A percentile compares a stretch with the other conserved stretches of the same genome.
Conservation (phyloP, 2,329 filamentous ascomycete genomes). For the Colletotrichum truncatum region DNA sequence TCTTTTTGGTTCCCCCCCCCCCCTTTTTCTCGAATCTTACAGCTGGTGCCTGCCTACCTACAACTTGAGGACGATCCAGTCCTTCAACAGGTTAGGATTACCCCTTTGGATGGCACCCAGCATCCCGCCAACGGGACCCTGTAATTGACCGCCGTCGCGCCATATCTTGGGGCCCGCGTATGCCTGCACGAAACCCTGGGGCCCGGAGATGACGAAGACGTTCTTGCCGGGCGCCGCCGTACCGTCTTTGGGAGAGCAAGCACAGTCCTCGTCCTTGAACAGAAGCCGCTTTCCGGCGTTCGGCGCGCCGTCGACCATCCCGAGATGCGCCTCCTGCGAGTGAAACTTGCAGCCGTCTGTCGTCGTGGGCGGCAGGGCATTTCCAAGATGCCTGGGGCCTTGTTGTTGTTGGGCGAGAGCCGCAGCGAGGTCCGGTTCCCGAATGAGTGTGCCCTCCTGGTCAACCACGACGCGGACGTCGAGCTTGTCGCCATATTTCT, state of each 20-base stretch:
- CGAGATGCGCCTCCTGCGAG: slow-evolving; percentile 37
- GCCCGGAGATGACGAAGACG: slow-evolving; percentile 86
- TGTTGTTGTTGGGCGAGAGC: slow-evolving; percentile 36
- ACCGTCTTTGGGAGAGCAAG: slow-evolving; percentile 35
- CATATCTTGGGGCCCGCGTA: slow-evolving; percentile 85
- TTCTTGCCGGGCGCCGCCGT: slow-evolving; percentile 56
- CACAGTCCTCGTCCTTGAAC: slow-evolving; percentile 30
- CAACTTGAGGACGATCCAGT: slow-evolving; percentile 64
- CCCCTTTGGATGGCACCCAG: slow-evolving; percentile 67
- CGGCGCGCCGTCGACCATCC: slow-evolving; percentile 32
- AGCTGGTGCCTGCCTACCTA: slow-evolving; percentile 36
- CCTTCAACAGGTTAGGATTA: slow-evolving; percentile 41
- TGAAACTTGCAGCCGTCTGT: slow-evolving; percentile 37
- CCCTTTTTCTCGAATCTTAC: no score
- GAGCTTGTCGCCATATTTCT: slow-evolving; percentile 63
- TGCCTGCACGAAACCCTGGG: slow-evolving; percentile 85
- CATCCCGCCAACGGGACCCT: slow-evolving; percentile 78
- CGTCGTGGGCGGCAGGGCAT: slow-evolving; percentile 48
- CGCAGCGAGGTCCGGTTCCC: slow-evolving; percentile 55
- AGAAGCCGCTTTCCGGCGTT: slow-evolving; percentile 16
- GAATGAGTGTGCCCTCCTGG: slow-evolving; percentile 76
- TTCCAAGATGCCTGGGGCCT: background rate
- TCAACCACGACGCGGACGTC: slow-evolving; percentile 83
- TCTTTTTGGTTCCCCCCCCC: no score
- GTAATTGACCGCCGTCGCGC: slow-evolving; percentile 75